phyloP scores from a whole-genome alignment of 164 flowering plant genomes.

The Malania oleifera region DNA sequence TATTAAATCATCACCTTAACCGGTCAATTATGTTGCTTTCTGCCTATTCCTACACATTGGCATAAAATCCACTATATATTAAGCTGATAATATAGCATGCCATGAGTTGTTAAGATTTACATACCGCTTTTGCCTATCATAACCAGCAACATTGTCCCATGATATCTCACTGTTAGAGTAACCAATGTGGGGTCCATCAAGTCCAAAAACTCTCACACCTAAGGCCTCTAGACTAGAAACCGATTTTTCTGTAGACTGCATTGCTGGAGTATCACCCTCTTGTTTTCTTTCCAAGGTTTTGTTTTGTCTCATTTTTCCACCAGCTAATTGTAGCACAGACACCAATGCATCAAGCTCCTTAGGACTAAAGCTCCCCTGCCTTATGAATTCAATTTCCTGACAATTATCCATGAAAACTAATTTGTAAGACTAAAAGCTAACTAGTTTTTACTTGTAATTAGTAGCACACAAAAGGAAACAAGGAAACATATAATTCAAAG shows the following conservation, averaged over 20 bases:
- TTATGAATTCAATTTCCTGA: conserved; percentile 97
- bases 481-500: background rate
- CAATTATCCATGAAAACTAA: conserved; percentile 6
- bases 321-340: conserved; percentile 61
- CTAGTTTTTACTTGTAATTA: background rate
- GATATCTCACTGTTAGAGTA: conserved; percentile 36
- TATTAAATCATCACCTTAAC: no score
- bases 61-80: no score
- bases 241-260: conserved; percentile 49
- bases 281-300: conserved; percentile 36
- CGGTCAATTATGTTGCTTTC: no score
- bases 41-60: no score
- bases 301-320: conserved; percentile 29
- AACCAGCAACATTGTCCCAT: conserved; percentile 96
- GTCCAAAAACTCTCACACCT: conserved; percentile 87
- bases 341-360: conserved; percentile 85
- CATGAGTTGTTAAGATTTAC: conserved; percentile 1
- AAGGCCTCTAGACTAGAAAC: conserved; percentile 65
- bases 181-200: conserved; percentile 33
- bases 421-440: background rate
- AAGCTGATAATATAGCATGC: background rate
- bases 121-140: conserved; percentile 87
- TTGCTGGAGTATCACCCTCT: conserved; percentile 27
- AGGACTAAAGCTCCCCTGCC: conserved; percentile 63
- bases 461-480: background rate